A percentile compares a stretch with the other conserved stretches of the same genome.
Evolutionary conservation across 2,329 filamentous ascomycete genomes (phyloP).

Genomic region (Exophiala oligosperma): DNA sequence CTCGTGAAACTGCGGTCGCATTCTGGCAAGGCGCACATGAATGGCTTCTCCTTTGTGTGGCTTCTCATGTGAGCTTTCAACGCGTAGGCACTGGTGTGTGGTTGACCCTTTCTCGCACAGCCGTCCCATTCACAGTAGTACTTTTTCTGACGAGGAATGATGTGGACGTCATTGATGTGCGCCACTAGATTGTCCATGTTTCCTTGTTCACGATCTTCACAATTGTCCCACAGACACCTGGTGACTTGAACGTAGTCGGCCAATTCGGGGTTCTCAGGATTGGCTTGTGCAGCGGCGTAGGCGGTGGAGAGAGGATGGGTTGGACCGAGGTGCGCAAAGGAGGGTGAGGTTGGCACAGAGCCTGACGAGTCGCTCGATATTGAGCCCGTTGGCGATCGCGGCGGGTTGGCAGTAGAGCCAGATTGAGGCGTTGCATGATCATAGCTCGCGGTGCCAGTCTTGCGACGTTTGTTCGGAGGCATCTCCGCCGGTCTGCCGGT

Average conservation of each 20-base stretch:
- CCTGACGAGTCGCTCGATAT: constrained; percentile 90
- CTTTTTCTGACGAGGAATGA: constrained; percentile 89
- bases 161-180: constrained; percentile 90
- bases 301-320: constrained; percentile 35
- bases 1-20: constrained; percentile 96
- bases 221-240: constrained; percentile 75
- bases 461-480: constrained; percentile 51
- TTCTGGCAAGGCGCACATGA: constrained; percentile 94
- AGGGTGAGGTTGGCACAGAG: constrained; percentile 72
- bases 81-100: constrained; percentile 93
- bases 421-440: constrained; percentile 54
- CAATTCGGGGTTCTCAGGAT: constrained; percentile 29
- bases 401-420: constrained; percentile 31
- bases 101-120: constrained; percentile 81
- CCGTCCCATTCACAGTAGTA: constrained; percentile 98
- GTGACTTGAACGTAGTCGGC: constrained; percentile 61
- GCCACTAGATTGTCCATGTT: constrained; percentile 82
- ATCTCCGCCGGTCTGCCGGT: constrained; percentile 35
- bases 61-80: constrained; percentile 96
- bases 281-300: constrained; percentile 35
- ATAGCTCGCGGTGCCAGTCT: constrained; percentile 45
- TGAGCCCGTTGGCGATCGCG: constrained; percentile 59
- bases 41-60: constrained; percentile 96
- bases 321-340: constrained; percentile 58
- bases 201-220: constrained; percentile 66